Conservation (phyloP, 352 stramenopile species). For the Globisporangium spinosum region DNA sequence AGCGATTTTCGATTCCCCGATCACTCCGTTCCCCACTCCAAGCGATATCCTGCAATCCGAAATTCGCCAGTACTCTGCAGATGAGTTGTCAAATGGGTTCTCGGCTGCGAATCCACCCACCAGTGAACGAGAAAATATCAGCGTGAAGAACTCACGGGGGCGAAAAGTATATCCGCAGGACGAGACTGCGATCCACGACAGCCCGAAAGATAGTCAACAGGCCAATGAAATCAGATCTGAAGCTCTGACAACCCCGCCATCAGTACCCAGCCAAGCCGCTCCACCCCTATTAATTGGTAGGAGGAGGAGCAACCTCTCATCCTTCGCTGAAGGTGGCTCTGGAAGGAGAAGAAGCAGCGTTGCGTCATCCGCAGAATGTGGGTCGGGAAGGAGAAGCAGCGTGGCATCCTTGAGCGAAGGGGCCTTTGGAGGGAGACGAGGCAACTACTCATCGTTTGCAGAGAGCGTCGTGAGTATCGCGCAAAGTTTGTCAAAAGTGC, state of each 20-base stretch:
- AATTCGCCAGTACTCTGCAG: neutral
- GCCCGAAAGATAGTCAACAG: neutral
- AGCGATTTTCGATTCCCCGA: constrained; percentile 5
- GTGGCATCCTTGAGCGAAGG: neutral
- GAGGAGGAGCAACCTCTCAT: neutral
- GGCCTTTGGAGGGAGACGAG: constrained; percentile 15
- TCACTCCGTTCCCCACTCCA: neutral
- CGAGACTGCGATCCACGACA: neutral
- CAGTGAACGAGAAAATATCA: neutral
- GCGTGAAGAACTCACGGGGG: neutral
- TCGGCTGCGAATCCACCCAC: neutral
- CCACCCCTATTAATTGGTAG: neutral
- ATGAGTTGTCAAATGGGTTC: neutral
- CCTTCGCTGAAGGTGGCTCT: neutral
- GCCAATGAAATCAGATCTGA: neutral
- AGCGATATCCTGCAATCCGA: neutral
- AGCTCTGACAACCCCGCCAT: neutral
- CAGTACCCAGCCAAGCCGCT: neutral
- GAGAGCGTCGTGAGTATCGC: constrained; percentile 23
- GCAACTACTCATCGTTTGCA: constrained; percentile 28
- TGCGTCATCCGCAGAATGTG: too few species aligned
- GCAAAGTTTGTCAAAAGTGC: constrained; percentile 15
- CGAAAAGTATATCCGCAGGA: neutral
- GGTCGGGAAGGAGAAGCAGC: neutral
- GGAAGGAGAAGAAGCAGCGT: too few species aligned